Evolutionary conservation across 2,329 filamentous ascomycete species (phyloP), one percentile per base, ranked within the genome.

Genomic region (Sarocladium kiliense): DNA sequence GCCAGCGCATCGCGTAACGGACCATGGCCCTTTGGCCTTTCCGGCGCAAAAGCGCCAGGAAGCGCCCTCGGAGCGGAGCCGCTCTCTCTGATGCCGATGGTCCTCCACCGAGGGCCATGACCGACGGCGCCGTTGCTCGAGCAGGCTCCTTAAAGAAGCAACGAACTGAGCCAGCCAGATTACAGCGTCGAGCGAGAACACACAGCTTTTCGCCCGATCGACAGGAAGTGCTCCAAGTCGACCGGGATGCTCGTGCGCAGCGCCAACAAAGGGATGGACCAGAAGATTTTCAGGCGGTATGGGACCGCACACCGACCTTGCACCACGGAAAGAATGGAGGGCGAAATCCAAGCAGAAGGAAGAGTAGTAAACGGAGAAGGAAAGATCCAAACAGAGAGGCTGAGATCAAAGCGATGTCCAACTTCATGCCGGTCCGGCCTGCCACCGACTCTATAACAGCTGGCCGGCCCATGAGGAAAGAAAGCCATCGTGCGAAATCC

Each of bases 11-110:
- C 11, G 47, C 47, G n/a, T 23, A 34, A 11, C 27, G 18, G 42
- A 69, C 59, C 56, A 93, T 93, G 89, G 84, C 86, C 68, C 76
- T 92, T 71, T 95, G 90, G 91, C 89, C 86, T 58, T 96, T 95
- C 72, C 80, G 86, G 71, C 85, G 87, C 66, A 86, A 80, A 73
- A 86, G 81, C 72, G 86, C 84, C 71, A 85, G 85, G 72, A 83
- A 77, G 71, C 76, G 78, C 66, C 70, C 77, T 59, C 72, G 74
- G 58, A 74, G 73, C 60, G 70, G 82, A 69, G 80, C 78, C 62
- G 79, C 78, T 62, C 71, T 80, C 61, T 72, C 78, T 57, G 79
- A 79, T 64, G 71, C 77, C 65, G 77, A 84, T 67, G 74, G 74
- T 14, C 56, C 68, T 51, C 65, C 61, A 58, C 70, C 69, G 61